Conservation (phyloP, 176 grass and related monocot genomes). For the Triticum aestivum region IWGSC_CS_RefSeq_v2.1 NC_057807.1:493694508-493695007, state of each 20-base stretch:
- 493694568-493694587: conserved; percentile 47
- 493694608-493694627: conserved; percentile 43
- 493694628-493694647: background rate
- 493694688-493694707: conserved; percentile 60
- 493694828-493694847: conserved; percentile 32
- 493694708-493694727: conserved; percentile 56
- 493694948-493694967: conserved; percentile 33
- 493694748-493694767: conserved; percentile 44
- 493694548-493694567: conserved; percentile 45
- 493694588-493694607: conserved; percentile 68
- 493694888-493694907: conserved; percentile 34
- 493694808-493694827: conserved; percentile 46
- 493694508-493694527: conserved; percentile 70
- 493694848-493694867: conserved; percentile 40
- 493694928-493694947: conserved; percentile 52
- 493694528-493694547: conserved; percentile 45
- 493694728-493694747: conserved; percentile 24
- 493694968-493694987: conserved; percentile 49
- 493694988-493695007: conserved; percentile 57
- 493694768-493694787: conserved; percentile 19
- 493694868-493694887: conserved; percentile 41
- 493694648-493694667: conserved; percentile 43
- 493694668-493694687: conserved; percentile 43
- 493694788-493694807: conserved; percentile 52
- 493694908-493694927: conserved; percentile 65